Percentiles rank a stretch among this genome's conserved stretches.
These are phyloP conservation scores for Claviceps monticola DNA, from an alignment of 2,329 filamentous ascomycete genomes.

Conservation along the genomic window DNA sequence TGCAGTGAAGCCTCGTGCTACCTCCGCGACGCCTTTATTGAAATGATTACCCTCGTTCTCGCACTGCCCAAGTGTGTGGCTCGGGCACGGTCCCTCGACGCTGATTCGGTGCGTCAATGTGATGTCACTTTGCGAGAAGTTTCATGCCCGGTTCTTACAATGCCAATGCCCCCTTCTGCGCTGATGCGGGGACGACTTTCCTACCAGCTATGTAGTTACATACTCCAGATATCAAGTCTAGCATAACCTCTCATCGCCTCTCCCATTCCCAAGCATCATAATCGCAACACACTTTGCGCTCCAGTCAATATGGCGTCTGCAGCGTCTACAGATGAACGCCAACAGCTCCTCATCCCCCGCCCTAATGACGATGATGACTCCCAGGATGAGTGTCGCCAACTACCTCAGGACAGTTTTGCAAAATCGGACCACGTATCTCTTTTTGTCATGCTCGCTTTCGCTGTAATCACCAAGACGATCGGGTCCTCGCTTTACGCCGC, in stretches of 20 bases:
- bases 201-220: not conserved
- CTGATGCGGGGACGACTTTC: not conserved
- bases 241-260: too few species aligned
- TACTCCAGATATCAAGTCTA: not conserved
- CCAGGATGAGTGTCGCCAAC: not conserved
- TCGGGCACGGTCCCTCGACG: too few species aligned
- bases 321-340: conserved; percentile 1
- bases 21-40: too few species aligned
- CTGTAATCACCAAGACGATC: not conserved
- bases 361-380: not conserved
- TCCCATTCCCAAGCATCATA: not conserved
- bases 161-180: not conserved
- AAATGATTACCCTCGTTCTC: too few species aligned
- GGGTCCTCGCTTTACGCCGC: not conserved
- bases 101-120: not conserved
- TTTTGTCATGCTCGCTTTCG: conserved; percentile 1
- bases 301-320: not conserved
- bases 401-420: conserved; percentile 3
- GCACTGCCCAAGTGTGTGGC: too few species aligned
- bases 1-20: too few species aligned
- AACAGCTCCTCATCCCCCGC: conserved; percentile 1
- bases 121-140: not conserved
- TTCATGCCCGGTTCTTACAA: too few species aligned
- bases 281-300: not conserved
- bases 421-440: not conserved